Conservation (phyloP, 352 stramenopile genomes). For the Globisporangium carolinianum region DNA sequence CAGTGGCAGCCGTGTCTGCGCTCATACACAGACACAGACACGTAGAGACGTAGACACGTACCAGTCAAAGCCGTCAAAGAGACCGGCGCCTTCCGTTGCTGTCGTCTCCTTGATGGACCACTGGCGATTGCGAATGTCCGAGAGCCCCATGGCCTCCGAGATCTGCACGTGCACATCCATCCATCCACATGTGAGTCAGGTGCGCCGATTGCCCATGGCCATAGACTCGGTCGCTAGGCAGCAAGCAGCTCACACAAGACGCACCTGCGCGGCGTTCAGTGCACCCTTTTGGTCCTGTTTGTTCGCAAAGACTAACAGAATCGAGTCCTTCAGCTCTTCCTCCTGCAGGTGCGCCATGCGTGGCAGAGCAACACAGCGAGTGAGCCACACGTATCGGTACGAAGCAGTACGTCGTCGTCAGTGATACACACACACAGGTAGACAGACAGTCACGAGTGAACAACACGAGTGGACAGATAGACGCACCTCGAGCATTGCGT, state of each 20-base stretch:
- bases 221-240: too few species aligned
- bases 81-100: slow-evolving; percentile 95
- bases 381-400: neutral
- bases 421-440: neutral
- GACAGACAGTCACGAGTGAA: neutral
- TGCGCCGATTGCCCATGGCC: too few species aligned
- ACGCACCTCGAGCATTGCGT: slow-evolving; percentile 94
- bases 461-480: neutral
- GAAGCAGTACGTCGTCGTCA: neutral
- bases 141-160: slow-evolving; percentile 96
- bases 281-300: slow-evolving; percentile 99
- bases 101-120: slow-evolving; percentile 99
- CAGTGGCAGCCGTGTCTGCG: neutral
- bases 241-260: slow-evolving; percentile 1
- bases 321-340: slow-evolving; percentile 98
- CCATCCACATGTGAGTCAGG: too few species aligned
- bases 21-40: neutral
- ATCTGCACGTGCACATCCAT: slow-evolving; percentile 57
- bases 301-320: slow-evolving; percentile 99
- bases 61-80: slow-evolving; percentile 99
- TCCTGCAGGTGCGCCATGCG: slow-evolving; percentile 57
- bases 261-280: slow-evolving; percentile 79
- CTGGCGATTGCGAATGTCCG: slow-evolving; percentile 97
- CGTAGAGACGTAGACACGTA: slow-evolving; percentile 14
- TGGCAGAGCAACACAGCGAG: neutral